phyloP scores from a whole-genome alignment of 257 asterid genomes.

The Solanum medicagineum region DNA sequence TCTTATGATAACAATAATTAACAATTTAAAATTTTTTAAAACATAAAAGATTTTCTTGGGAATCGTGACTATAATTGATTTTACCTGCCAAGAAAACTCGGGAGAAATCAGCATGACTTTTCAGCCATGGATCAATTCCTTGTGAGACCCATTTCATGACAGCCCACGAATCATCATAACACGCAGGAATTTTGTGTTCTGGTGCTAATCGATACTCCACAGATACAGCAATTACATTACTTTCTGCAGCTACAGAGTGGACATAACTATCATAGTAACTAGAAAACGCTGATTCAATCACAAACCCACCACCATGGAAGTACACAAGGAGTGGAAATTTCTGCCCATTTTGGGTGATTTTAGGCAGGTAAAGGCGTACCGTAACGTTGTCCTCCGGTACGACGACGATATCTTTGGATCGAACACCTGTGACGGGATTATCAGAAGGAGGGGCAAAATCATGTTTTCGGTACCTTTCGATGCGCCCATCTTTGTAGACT shows the following conservation, averaged over 20 bases:
- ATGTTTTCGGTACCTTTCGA: slow-evolving; percentile 12
- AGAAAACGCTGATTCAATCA: slow-evolving; percentile 47
- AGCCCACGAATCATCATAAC: slow-evolving; percentile 56
- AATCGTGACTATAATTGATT: background rate
- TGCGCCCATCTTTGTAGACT: slow-evolving; percentile 24
- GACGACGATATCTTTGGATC: slow-evolving; percentile 36
- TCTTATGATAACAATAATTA: no score
- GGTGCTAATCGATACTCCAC: slow-evolving; percentile 59
- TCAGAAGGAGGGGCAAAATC: slow-evolving; percentile 34
- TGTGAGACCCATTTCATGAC: slow-evolving; percentile 39
- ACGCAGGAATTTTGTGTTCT: slow-evolving; percentile 50
- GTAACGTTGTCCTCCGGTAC: slow-evolving; percentile 30
- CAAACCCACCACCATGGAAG: slow-evolving; percentile 75
- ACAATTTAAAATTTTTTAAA: background rate
- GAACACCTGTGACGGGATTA: slow-evolving; percentile 30
- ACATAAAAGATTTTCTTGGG: background rate
- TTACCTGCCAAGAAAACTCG: slow-evolving; percentile 40
- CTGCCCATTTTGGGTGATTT: background rate
- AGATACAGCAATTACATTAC: slow-evolving; percentile 43
- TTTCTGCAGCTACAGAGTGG: slow-evolving; percentile 25
- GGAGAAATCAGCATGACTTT: slow-evolving; percentile 27
- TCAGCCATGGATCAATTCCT: slow-evolving; percentile 55
- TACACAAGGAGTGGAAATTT: slow-evolving; percentile 58
- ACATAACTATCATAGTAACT: slow-evolving; percentile 28
- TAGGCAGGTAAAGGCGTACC: slow-evolving; percentile 50